These are phyloP conservation scores for Hypocrella siamensis DNA, from an alignment of 2,329 filamentous ascomycete species.

Conservation along the genomic window DNA sequence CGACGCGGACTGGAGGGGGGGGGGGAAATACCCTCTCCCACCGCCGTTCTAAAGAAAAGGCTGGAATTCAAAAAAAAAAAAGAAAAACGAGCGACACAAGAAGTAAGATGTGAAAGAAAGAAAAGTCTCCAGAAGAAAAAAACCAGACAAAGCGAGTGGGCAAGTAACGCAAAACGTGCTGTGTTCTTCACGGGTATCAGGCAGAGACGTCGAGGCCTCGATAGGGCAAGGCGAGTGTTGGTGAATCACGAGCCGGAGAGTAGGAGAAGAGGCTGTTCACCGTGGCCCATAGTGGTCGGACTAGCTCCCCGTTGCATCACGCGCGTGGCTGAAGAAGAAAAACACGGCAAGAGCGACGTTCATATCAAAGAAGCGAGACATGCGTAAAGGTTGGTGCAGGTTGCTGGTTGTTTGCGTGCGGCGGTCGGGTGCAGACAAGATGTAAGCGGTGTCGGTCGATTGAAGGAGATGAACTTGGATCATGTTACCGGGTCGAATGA, in stretches of 20 bases:
- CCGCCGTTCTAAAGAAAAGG: slow-evolving; percentile 1
- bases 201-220: neutral
- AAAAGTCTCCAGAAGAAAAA: neutral
- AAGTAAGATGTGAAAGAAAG: slow-evolving; percentile 2
- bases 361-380: slow-evolving; percentile 2
- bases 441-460: no score
- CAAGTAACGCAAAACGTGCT: slow-evolving; percentile 1
- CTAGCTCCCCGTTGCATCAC: slow-evolving; percentile 3
- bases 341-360: slow-evolving; percentile 3
- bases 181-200: neutral
- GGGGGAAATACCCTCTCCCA: no score
- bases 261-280: slow-evolving; percentile 1
- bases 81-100: slow-evolving; percentile 3
- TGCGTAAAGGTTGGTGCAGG: neutral
- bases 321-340: slow-evolving; percentile 3
- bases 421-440: no score
- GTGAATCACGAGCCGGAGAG: slow-evolving; percentile 1
- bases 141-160: slow-evolving; percentile 2
- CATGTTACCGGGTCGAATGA: no score
- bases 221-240: neutral
- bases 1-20: neutral
- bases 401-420: no score
- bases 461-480: no score
- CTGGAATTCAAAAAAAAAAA: slow-evolving; percentile 1
- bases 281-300: neutral